Base-by-base conservation (phyloP, 371 early-diverging fungal genomes). In the Syncephalastrum contaminatum region DNA sequence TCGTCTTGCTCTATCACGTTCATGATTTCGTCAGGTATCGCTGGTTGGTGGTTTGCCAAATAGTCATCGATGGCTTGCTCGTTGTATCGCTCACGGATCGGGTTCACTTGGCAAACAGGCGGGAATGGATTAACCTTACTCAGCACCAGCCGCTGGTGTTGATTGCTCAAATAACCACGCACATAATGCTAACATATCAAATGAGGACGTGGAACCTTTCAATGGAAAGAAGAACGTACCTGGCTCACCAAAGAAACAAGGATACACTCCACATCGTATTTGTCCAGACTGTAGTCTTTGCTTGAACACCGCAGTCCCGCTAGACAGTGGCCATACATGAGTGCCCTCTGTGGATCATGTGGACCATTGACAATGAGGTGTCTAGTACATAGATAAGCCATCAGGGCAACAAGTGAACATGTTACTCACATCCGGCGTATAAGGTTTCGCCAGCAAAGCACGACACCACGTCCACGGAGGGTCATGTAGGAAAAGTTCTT, bases 151-250 rank as follows among this genome's bases (percentile, higher is more conserved):
- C 81, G 79, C 45, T 82, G 77, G 56, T 87, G 83, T 63, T 92
- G 91, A 58, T 89, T 91, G 7, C 92, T 88, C 39, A 96, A 54
- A 64, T 96, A 95, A 0, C 95, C 96, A 48, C 88, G 89, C 45
- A 95, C 79, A 59, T 85, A 90, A 3, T 91, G 92, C 85, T 85
- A 63, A 22, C 51, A 53, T 18, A 70, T 25, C 16, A 3, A 14
- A 48, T 27, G 22, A 15, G 16, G 18, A 36, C 39, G 12, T 19
- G 41, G 30, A 22, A 18, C 13, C 49, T 46, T 46, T 18, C 10
- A 10, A 16, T 16, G 22, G 2, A 12, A 19, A 27, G 18, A 40
- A 20, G 14, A 20, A 44, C 43, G 49, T 71, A 75, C 80, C 66
- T 79, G 80, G 47, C 68, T 73, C 8, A 79, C 55, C 16, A 79